A percentile compares a stretch with the other conserved stretches of the same genome.
Evolutionary conservation across 805 yeast genomes (phyloP).

Genomic region (Hanseniaspora valbyensis): DNA sequence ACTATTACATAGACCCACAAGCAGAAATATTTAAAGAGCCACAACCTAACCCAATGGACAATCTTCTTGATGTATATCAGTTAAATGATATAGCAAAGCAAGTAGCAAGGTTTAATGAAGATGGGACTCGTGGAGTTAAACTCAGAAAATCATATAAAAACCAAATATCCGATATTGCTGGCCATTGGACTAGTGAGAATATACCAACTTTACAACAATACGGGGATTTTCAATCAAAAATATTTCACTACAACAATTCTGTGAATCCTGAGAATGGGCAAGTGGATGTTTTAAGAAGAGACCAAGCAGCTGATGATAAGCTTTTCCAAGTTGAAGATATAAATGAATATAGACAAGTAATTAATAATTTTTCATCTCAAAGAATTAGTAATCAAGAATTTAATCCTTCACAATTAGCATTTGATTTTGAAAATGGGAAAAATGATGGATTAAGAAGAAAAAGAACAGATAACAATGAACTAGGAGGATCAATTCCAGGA

Average conservation of each 20-base stretch:
- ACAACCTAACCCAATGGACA: conserved; percentile 60
- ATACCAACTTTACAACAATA: conserved; percentile 42
- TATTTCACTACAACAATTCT: conserved; percentile 25
- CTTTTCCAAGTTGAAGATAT: conserved; percentile 7
- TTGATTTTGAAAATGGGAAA: conserved; percentile 8
- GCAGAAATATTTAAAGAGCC: conserved; percentile 30
- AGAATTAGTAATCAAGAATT: conserved; percentile 9
- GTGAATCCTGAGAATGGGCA: conserved; percentile 15
- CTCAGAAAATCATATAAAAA: conserved; percentile 89
- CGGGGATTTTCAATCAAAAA: conserved; percentile 28
- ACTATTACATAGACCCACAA: conserved; percentile 33
- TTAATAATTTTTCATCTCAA: conserved; percentile 3
- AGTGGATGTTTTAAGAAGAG: conserved; percentile 23
- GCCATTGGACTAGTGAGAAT: conserved; percentile 40
- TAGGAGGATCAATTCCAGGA: neutral
- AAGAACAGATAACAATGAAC: conserved; percentile 4
- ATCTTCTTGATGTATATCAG: conserved; percentile 59
- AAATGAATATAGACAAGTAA: neutral
- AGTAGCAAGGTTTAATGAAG: conserved; percentile 76
- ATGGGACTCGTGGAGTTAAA: conserved; percentile 85
- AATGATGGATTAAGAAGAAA: conserved; percentile 7
- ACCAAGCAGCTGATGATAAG: conserved; percentile 17
- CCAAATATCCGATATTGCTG: conserved; percentile 79
- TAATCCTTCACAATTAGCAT: conserved; percentile 6
- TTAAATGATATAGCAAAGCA: conserved; percentile 59